Evolutionary conservation across 78 protist genomes (phyloP).

Genomic region (Dictyostelium capitatum): DNA sequence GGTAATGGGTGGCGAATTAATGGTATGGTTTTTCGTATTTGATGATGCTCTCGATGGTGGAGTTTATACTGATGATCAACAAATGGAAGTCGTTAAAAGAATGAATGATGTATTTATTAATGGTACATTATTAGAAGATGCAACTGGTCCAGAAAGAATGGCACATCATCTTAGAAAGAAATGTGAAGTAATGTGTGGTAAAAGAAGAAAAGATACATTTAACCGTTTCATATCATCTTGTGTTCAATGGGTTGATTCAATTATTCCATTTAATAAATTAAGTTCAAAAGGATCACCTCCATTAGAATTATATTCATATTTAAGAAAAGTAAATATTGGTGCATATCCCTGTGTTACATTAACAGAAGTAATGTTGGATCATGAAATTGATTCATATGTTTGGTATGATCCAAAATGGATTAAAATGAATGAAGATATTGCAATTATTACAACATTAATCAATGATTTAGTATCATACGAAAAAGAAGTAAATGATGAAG

Average conservation of each 20-base stretch:
- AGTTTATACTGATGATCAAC: slow-evolving; percentile 30
- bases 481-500: slow-evolving; percentile 66
- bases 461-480: slow-evolving; percentile 66
- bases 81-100: slow-evolving; percentile 35
- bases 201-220: slow-evolving; percentile 49
- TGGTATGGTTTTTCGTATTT: slow-evolving; percentile 68
- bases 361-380: slow-evolving; percentile 58
- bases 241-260: slow-evolving; percentile 79
- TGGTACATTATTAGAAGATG: slow-evolving; percentile 35
- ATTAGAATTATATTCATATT: slow-evolving; percentile 59
- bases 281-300: slow-evolving; percentile 43
- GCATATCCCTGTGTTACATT: slow-evolving; percentile 76
- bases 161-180: slow-evolving; percentile 26
- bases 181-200: slow-evolving; percentile 71
- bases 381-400: slow-evolving; percentile 29
- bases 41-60: slow-evolving; percentile 77
- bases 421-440: slow-evolving; percentile 77
- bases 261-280: slow-evolving; percentile 68
- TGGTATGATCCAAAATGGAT: slow-evolving; percentile 79
- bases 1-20: slow-evolving; percentile 77
- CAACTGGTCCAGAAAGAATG: slow-evolving; percentile 73
- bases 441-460: slow-evolving; percentile 58
- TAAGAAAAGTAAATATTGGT: slow-evolving; percentile 75
- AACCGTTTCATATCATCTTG: slow-evolving; percentile 69
- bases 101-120: slow-evolving; percentile 47